Evolutionary conservation across 257 asterid genomes (phyloP).

Genomic region (Nicotiana undulata): DNA sequence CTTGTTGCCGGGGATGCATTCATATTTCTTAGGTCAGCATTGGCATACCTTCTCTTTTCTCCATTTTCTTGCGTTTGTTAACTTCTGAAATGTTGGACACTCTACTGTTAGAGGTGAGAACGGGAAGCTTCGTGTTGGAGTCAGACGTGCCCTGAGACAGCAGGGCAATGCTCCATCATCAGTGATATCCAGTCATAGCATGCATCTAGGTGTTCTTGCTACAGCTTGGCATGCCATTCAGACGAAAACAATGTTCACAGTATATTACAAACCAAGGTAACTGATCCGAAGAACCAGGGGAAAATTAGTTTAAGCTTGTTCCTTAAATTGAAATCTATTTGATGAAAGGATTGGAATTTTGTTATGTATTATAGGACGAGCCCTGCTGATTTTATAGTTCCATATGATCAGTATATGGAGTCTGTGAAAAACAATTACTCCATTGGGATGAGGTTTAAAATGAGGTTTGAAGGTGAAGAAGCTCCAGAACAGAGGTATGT

Average conservation of each 20-base stretch:
- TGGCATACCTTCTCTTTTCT: not conserved
- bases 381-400: slow-evolving; percentile 67
- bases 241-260: slow-evolving; percentile 64
- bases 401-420: slow-evolving; percentile 69
- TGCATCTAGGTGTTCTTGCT: slow-evolving; percentile 89
- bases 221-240: slow-evolving; percentile 79
- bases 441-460: slow-evolving; percentile 83
- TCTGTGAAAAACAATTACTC: slow-evolving; percentile 60
- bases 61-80: not conserved
- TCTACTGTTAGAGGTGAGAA: slow-evolving; percentile 48
- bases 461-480: slow-evolving; percentile 89
- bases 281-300: not conserved
- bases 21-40: slow-evolving; percentile 22
- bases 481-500: slow-evolving; percentile 74
- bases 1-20: slow-evolving; percentile 26
- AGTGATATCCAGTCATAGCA: slow-evolving; percentile 81
- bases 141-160: slow-evolving; percentile 71
- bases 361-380: slow-evolving; percentile 47
- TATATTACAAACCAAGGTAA: slow-evolving; percentile 79
- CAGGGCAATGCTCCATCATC: slow-evolving; percentile 67
- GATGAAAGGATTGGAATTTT: not conserved
- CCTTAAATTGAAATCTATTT: not conserved
- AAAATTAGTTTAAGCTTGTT: slow-evolving; percentile 1
- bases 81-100: not conserved
- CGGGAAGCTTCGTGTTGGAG: slow-evolving; percentile 86